Evolutionary conservation across 2,329 filamentous ascomycete species (phyloP), one percentile per base, ranked within the genome.

Genomic region (Fusarium acutatum): DNA sequence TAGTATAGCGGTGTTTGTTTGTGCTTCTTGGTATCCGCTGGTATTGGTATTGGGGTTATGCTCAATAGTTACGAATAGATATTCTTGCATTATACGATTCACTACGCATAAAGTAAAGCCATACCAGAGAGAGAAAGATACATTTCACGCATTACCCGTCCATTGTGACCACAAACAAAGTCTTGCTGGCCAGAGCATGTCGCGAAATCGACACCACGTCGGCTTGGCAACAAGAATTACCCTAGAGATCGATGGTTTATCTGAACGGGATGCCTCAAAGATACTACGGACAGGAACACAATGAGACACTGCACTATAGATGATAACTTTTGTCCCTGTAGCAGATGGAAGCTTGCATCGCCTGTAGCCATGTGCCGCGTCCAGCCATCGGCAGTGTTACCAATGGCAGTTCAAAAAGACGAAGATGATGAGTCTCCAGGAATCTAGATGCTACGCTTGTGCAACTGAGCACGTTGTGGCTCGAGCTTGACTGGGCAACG

Each of bases 371-470:
- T 71, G 63, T 74, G 60, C 57, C 52, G 43, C 47, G 58, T 60
- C 47, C 47, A 70, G 54, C 57, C 64, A 70, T 71, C 53, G 50
- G 53, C 34, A 60, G 64, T 67, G 74, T 43, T 35, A 76, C 72
- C 28, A 37, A 60, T 69, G 66, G 60, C 41, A 64, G 49, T 41
- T 75, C 63, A 65, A 67, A 67, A 43, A 65, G 61, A 64, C 46
- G 59, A 41, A 61, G 47, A 56, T 49, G 58, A 65, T 73, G 59
- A 59, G 63, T 44, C 52, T 53, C 50, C 46, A 43, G 35, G 46
- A 64, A 75, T 73, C 69, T 69, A 72, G 72, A 71, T 54, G 72
- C 60, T 50, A 75, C 74, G 61, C 61, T 41, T 67, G 72, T 76
- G 58, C 67, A 49, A 71, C 71, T 57, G 58, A 60, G 56, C 71